These are phyloP conservation scores for Suhomyces sp. DNA, from an alignment of 805 yeast species.

Conservation along the genomic window DNA sequence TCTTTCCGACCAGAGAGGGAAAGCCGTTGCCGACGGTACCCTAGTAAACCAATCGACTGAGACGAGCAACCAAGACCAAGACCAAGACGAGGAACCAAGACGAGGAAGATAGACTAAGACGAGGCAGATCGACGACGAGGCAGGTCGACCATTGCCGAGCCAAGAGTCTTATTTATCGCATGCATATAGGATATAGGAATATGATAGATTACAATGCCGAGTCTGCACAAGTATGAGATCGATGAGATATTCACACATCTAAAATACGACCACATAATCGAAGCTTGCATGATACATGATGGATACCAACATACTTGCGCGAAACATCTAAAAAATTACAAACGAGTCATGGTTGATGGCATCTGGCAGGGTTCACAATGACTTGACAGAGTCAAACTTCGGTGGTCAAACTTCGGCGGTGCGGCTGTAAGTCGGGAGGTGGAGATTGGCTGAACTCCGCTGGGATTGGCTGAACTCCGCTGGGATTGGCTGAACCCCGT, in stretches of 20 bases:
- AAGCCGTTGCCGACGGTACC: constrained; percentile 6
- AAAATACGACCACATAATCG: not conserved
- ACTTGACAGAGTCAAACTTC: not conserved
- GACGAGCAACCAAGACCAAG: too few species aligned
- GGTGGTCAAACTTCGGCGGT: not conserved
- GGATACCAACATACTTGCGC: not conserved
- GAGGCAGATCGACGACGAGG: too few species aligned
- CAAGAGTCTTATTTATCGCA: not conserved
- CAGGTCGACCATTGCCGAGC: not conserved
- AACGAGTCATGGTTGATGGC: not conserved
- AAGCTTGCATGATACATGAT: not conserved
- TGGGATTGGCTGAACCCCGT: not conserved
- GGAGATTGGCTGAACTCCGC: not conserved
- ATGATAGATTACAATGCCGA: not conserved
- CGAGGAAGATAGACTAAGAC: too few species aligned
- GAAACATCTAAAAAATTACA: not conserved
- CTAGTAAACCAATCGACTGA: too few species aligned
- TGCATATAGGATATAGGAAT: not conserved
- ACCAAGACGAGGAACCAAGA: too few species aligned
- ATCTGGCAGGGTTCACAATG: not conserved
- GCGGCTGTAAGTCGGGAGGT: not conserved
- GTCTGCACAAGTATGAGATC: not conserved
- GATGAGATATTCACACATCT: too few species aligned
- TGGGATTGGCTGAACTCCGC: not conserved
- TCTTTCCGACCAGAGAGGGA: constrained; percentile 6